These are phyloP conservation scores for Parathielavia hyrcaniae DNA, from an alignment of 495 filamentous ascomycete genomes.

Conservation along the genomic window DNA sequence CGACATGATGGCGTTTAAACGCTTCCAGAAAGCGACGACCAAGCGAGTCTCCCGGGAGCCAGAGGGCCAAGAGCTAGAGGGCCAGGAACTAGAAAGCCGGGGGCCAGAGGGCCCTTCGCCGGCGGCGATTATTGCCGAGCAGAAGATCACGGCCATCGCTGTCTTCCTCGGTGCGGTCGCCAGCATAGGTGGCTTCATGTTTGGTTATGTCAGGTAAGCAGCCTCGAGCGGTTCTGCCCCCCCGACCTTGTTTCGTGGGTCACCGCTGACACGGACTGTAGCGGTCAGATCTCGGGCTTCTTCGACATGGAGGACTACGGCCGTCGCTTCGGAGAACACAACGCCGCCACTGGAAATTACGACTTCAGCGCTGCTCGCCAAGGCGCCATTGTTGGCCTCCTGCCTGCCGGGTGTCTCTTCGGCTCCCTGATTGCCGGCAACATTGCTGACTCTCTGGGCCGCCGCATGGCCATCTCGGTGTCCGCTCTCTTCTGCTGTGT, in stretches of 20 bases:
- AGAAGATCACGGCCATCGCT: conserved; percentile 37
- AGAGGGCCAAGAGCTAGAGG: too few species aligned
- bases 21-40: conserved; percentile 1
- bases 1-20: conserved; percentile 1
- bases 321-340: conserved; percentile 41
- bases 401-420: conserved; percentile 62
- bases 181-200: conserved; percentile 75
- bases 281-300: conserved; percentile 49
- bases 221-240: background rate
- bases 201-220: conserved; percentile 63
- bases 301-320: conserved; percentile 55
- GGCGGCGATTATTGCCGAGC: conserved; percentile 17
- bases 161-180: conserved; percentile 42
- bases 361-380: conserved; percentile 46
- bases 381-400: conserved; percentile 50
- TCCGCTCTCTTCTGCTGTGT: conserved; percentile 60
- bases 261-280: conserved; percentile 12
- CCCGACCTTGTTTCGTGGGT: background rate
- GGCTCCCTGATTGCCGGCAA: conserved; percentile 61
- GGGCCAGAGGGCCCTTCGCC: background rate
- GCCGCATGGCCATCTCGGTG: conserved; percentile 45
- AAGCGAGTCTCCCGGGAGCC: conserved; percentile 2
- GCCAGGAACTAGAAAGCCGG: too few species aligned
- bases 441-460: conserved; percentile 44
- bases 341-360: conserved; percentile 26